Evolutionary conservation across 139 green algal species (phyloP).

Genomic region (Mesotaenium endlicherianum): DNA sequence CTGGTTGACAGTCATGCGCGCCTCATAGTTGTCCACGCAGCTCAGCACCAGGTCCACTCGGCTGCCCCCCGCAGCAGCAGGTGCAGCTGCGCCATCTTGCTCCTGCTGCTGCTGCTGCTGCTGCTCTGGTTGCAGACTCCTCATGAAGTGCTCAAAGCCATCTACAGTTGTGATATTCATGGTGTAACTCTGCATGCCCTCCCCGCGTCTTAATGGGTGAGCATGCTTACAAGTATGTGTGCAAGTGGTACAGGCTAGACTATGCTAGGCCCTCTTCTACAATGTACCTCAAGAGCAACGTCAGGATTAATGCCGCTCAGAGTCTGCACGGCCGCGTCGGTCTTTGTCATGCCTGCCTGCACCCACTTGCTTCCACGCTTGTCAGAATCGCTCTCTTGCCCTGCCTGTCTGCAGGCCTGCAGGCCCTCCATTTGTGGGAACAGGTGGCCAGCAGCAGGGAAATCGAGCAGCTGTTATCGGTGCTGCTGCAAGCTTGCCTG

Average conservation of each 20-base stretch:
- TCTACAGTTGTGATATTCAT: conserved; percentile 96
- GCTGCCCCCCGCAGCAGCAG: not conserved
- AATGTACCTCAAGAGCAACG: conserved; percentile 47
- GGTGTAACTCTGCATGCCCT: conserved; percentile 79
- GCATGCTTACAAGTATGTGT: no score
- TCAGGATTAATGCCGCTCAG: conserved; percentile 93
- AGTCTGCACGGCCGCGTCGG: conserved; percentile 84
- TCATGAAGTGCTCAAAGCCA: conserved; percentile 84
- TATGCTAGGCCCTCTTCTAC: no score
- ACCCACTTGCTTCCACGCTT: no score
- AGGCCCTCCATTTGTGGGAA: no score
- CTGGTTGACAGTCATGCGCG: conserved; percentile 96
- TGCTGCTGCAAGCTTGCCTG: conserved; percentile 39
- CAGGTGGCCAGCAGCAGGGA: no score
- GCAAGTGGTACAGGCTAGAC: no score
- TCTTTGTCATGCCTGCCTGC: conserved; percentile 92
- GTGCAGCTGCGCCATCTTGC: not conserved
- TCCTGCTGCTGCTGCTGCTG: not conserved
- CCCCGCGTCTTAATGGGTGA: no score
- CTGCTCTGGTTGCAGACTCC: conserved; percentile 17
- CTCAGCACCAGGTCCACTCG: conserved; percentile 88
- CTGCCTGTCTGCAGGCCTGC: no score
- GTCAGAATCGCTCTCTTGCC: no score
- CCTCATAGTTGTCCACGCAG: conserved; percentile 99
- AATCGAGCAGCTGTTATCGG: no score